Evolutionary conservation across 2,329 filamentous ascomycete species (phyloP), one percentile per base, ranked within the genome.

Genomic region (Leptodontidium sp.): DNA sequence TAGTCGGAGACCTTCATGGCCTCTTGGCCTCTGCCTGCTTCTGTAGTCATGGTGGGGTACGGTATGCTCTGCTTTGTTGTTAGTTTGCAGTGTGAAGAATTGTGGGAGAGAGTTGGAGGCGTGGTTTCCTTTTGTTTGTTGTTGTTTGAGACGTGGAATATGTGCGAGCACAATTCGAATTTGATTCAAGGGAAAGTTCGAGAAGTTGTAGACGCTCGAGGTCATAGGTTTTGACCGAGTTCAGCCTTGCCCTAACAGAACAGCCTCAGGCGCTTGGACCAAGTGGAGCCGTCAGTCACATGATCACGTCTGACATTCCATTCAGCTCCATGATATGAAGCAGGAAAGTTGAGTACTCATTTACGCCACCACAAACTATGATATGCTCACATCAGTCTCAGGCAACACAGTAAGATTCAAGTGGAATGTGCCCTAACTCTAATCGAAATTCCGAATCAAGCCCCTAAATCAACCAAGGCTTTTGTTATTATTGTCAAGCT

Each of bases 1-100:
- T 88, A 95, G 69, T 94, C 85, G 62, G 85, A 86, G 9, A 81
- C 82, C 35, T 87, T 81, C 67, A 93, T 84, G 66, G 93, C 94
- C 70, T 86, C 77, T 50, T 84, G 80, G 74, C 84, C 88, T n/a
- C 82, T 74, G 1, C 80, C 83, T 69, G 82, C 81, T 71, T 84
- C 78, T 6, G 86, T 85, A 29, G 77, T 69, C 86, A 90, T 90
- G 45, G 35, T 77, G 53, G 35, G 26, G 38, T 40, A 40, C 9
- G 38, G 40, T 53, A 24, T 58, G 65, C 3, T 55, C 32, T 61
- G 17, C 26, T 55, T 11, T 61, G 35, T 58, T 61, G 11, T n/a
- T 61, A 14, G 55, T 57, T 24, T 66, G 43, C 52, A 11, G 5
- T 43, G 17, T 17, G 35, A 59, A 59, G 17, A 24, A 8, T 53